Percentiles rank a stretch among this genome's conserved stretches.
Evolutionary conservation across 1,284 basidiomycete species (phyloP).

Genomic region (Cryptococcus sp.): DNA sequence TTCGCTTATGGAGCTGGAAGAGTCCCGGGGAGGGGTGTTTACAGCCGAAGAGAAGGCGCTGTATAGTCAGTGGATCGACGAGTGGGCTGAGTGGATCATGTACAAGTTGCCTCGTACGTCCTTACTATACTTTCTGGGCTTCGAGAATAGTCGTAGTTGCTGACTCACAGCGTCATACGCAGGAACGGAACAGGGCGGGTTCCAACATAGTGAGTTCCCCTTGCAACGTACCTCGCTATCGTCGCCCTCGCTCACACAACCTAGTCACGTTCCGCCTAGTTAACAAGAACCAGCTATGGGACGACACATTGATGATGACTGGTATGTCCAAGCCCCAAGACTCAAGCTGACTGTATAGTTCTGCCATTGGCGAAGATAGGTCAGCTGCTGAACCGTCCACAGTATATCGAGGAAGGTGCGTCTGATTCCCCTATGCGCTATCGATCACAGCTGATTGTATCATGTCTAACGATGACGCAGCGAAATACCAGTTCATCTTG

Average conservation of each 20-base stretch:
- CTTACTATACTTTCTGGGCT: background rate
- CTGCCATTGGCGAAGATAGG: slow-evolving; percentile 65
- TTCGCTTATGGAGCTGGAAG: slow-evolving; percentile 47
- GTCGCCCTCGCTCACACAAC: background rate
- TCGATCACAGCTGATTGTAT: slow-evolving; percentile 19
- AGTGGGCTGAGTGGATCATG: slow-evolving; percentile 66
- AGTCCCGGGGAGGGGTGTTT: slow-evolving; percentile 6
- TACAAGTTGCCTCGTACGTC: slow-evolving; percentile 57
- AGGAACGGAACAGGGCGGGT: slow-evolving; percentile 59
- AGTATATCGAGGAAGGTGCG: slow-evolving; percentile 64
- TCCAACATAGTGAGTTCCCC: slow-evolving; percentile 57
- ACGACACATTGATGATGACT: slow-evolving; percentile 65
- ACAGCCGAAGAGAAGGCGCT: slow-evolving; percentile 3
- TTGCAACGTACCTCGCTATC: background rate
- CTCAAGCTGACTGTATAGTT: slow-evolving; percentile 38
- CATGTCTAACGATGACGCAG: slow-evolving; percentile 36
- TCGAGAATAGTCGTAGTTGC: background rate
- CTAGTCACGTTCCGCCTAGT: slow-evolving; percentile 57
- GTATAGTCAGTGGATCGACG: slow-evolving; percentile 55
- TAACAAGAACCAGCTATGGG: slow-evolving; percentile 63
- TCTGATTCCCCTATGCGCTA: slow-evolving; percentile 1
- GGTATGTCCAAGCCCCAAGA: slow-evolving; percentile 8
- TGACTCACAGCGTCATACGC: background rate
- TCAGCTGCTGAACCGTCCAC: slow-evolving; percentile 57
- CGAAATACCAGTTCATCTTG: slow-evolving; percentile 37